A percentile compares a stretch with the other conserved stretches of the same genome.
These are phyloP conservation scores for Xylaria sp. DNA, from an alignment of 2,329 filamentous ascomycete species.

Conservation along the genomic window DNA sequence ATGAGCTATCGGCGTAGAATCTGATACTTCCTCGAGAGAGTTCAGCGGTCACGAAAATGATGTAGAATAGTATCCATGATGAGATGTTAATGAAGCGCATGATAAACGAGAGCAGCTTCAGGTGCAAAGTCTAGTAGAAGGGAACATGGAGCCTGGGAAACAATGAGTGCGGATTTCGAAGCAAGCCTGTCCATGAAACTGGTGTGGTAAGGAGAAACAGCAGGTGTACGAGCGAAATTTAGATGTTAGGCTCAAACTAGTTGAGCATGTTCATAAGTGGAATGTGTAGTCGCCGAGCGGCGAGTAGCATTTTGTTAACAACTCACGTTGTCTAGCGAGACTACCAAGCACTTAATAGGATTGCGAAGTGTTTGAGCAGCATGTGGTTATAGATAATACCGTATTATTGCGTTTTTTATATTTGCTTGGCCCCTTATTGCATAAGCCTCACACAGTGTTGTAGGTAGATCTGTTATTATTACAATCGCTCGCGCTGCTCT, in stretches of 20 bases:
- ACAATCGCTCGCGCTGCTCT: constrained; percentile 4
- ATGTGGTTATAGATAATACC: background rate
- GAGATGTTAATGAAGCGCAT: constrained; percentile 12
- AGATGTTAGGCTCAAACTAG: constrained; percentile 1
- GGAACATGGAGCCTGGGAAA: background rate
- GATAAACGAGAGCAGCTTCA: constrained; percentile 8
- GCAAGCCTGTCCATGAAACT: constrained; percentile 12
- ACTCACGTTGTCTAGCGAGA: background rate
- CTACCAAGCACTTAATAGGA: no score
- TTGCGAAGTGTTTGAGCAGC: background rate
- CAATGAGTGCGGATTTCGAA: constrained; percentile 9
- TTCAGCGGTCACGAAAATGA: constrained; percentile 2
- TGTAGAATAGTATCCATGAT: constrained; percentile 12
- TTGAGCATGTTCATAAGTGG: constrained; percentile 9
- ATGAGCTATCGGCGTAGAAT: constrained; percentile 18
- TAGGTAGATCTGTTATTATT: constrained; percentile 1
- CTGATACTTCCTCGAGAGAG: constrained; percentile 11
- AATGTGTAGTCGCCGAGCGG: background rate
- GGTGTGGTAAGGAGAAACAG: constrained; percentile 6
- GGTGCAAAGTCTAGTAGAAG: constrained; percentile 10
- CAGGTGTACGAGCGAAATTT: background rate
- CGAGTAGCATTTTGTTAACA: constrained; percentile 13
- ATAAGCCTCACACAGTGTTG: constrained; percentile 1
- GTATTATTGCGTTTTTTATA: constrained; percentile 1
- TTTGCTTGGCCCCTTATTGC: constrained; percentile 4